A percentile compares a stretch with the other conserved stretches of the same genome.
phyloP scores from a whole-genome alignment of 495 filamentous ascomycete genomes.

The Echria macrotheca region DNA sequence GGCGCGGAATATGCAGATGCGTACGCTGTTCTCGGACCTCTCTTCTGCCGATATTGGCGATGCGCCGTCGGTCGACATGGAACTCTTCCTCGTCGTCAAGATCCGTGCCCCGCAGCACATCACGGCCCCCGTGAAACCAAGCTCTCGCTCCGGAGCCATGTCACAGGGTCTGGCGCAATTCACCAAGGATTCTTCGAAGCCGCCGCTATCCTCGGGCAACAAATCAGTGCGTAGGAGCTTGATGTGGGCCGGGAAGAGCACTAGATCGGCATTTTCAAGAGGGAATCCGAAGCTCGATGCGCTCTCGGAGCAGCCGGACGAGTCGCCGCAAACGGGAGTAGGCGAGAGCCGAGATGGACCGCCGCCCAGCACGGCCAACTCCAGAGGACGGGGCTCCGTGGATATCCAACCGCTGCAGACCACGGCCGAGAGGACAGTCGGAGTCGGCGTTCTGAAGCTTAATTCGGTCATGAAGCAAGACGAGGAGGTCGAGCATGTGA shows the following conservation, averaged over 20 bases:
- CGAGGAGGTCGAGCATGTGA: conserved; percentile 66
- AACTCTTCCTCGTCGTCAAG: conserved; percentile 80
- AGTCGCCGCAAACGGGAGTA: conserved; percentile 25
- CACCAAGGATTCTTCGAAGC: conserved; percentile 35
- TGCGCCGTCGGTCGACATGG: conserved; percentile 54
- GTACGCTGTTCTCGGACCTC: conserved; percentile 83
- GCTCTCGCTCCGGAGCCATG: conserved; percentile 39
- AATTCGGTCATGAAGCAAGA: conserved; percentile 71
- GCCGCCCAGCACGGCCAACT: conserved; percentile 53
- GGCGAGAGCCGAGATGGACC: conserved; percentile 40
- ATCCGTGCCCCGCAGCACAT: conserved; percentile 61
- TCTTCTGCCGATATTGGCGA: conserved; percentile 79
- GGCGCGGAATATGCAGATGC: conserved; percentile 59
- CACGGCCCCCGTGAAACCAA: conserved; percentile 37
- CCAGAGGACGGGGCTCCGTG: conserved; percentile 38
- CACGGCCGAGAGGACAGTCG: conserved; percentile 58
- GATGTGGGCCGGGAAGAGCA: conserved; percentile 67
- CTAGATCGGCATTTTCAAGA: conserved; percentile 42
- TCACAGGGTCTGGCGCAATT: conserved; percentile 31
- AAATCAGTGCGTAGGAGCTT: conserved; percentile 70
- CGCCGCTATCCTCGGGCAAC: conserved; percentile 37
- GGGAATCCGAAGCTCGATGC: conserved; percentile 44
- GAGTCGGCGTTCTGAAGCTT: conserved; percentile 75
- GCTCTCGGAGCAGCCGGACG: conserved; percentile 43
- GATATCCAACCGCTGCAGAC: conserved; percentile 40